Evolutionary conservation across 306 rosid genomes (phyloP), one percentile per base, ranked within the genome.

Genomic region (Corylus americana): DNA sequence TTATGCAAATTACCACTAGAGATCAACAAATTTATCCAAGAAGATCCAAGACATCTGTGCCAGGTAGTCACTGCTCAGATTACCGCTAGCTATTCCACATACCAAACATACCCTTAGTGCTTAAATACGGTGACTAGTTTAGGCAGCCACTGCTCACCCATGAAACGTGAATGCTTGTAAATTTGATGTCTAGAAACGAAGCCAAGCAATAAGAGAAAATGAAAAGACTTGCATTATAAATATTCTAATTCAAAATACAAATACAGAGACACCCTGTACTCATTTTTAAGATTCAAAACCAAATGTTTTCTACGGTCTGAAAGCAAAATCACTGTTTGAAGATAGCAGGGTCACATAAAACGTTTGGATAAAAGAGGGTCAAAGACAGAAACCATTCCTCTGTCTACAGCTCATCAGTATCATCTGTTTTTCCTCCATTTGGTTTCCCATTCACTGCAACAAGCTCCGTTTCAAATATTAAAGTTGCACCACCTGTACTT

Each of bases 401-500:
- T 16, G 22, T 16, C 71, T 79, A 86, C 66, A 84, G 80, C 55
- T 86, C 90, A 2, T 86, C 90, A 2, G 20, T 58, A 10, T 83
- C 80, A 7, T 72, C 29, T 14, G 80, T 3, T 50, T 79, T 71
- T 69, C 79, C 88, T 54, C 45, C 83, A 42, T 76, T 79, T 10
- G 91, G 78, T 69, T 85, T 84, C 31, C 92, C 99, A 73, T 93
- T 85, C 81, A 95, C 90, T 72, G 91, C 97, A 47, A 95, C 97
- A 35, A 95, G 96, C 92, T 95, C 98, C 0, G 99, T 95, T 80
- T 95, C 98, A 62, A 95, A 95, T 68, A 95, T 79, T 11, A 95
- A 91, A 6, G 99, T 93, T 29, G 97, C 99, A 47, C 98, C 99
- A 78, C 99, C 98, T 95, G 92, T 39, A 76, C 45, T 71, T 82